Conservation (phyloP, 2,329 filamentous ascomycete species). For the Cladosporium velox region DNA sequence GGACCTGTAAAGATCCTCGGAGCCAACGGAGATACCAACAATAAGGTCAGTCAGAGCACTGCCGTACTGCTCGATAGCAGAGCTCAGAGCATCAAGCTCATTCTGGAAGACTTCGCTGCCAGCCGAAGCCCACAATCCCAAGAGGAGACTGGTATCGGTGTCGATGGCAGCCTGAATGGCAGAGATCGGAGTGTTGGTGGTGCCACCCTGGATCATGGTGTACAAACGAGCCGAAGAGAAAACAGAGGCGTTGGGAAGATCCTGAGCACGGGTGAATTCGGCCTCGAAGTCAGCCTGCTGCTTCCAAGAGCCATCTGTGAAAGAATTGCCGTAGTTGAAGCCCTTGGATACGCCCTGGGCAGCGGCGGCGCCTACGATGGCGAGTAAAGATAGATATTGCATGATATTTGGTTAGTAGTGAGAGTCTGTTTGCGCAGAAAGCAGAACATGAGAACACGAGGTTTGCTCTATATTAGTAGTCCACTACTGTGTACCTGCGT, state of each 20-base stretch:
- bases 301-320: constrained; percentile 62
- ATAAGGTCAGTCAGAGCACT: constrained; percentile 61
- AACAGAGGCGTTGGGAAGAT: constrained; percentile 63
- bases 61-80: constrained; percentile 70
- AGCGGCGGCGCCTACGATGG: constrained; percentile 42
- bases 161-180: constrained; percentile 79
- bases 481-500: constrained; percentile 10
- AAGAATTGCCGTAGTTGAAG: constrained; percentile 72
- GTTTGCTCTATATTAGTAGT: background rate
- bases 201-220: constrained; percentile 71
- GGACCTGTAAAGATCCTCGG: constrained; percentile 71
- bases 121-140: constrained; percentile 73
- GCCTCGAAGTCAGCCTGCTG: constrained; percentile 66
- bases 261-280: constrained; percentile 67
- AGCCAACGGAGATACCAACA: constrained; percentile 78
- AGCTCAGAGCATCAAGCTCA: constrained; percentile 71
- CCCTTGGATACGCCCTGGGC: constrained; percentile 50
- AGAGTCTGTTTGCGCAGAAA: background rate
- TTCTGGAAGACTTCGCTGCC: constrained; percentile 59
- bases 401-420: background rate
- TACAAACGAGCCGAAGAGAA: constrained; percentile 74
- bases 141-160: constrained; percentile 74
- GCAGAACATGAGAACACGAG: background rate
- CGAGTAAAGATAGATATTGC: constrained; percentile 24
- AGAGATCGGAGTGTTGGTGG: constrained; percentile 64